Evolutionary conservation across 257 asterid species (phyloP).

Genomic region (Thymus quinquecostatus): DNA sequence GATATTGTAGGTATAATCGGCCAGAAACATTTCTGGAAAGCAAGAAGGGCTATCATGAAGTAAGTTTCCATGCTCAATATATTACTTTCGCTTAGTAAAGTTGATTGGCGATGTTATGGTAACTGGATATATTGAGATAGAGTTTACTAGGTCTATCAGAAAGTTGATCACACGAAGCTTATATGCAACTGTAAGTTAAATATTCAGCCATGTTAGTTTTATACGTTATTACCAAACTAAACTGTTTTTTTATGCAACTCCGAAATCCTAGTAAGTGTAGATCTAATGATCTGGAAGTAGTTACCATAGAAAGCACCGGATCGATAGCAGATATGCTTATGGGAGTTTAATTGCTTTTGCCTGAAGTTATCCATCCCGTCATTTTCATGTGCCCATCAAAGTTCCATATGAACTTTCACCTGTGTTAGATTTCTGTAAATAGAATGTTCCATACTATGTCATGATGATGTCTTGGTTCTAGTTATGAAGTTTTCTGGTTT

Average conservation of each 20-base stretch:
- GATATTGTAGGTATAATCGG: constrained; percentile 79
- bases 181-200: background rate
- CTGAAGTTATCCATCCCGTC: background rate
- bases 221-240: background rate
- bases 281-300: background rate
- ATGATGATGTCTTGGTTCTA: constrained; percentile 6
- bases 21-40: constrained; percentile 87
- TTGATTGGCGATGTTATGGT: constrained; percentile 6
- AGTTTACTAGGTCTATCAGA: constrained; percentile 2
- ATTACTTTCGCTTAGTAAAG: background rate
- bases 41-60: constrained; percentile 82
- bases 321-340: background rate
- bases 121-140: constrained; percentile 7
- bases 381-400: constrained; percentile 17
- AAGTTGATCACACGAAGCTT: constrained; percentile 10
- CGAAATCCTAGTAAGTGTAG: background rate
- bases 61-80: constrained; percentile 45
- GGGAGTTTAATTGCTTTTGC: background rate
- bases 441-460: background rate
- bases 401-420: constrained; percentile 9
- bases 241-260: background rate
- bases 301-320: background rate
- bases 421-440: constrained; percentile 3
- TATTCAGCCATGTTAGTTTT: constrained; percentile 8
- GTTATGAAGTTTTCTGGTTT: constrained; percentile 3